Percentiles rank a stretch among this genome's conserved stretches.
Evolutionary conservation across 75 land plant genomes (phyloP).

Genomic region (Gnetum montanum): DNA sequence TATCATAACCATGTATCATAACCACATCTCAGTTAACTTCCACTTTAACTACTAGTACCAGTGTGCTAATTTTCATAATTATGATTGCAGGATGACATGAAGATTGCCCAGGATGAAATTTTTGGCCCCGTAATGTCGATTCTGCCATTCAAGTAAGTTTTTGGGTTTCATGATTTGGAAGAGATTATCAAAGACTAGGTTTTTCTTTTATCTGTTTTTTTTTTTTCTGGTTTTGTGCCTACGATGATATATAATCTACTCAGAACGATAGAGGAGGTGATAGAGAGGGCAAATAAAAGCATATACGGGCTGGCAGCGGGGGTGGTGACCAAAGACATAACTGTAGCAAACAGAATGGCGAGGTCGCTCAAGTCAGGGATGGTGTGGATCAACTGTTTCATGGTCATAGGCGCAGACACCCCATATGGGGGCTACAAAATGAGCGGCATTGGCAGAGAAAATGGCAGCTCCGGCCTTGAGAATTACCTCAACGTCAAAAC

Average conservation of each 20-base stretch:
- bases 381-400: conserved; percentile 64
- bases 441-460: conserved; percentile 73
- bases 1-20: too few species aligned
- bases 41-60: too few species aligned
- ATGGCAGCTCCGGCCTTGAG: conserved; percentile 34
- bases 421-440: conserved; percentile 78
- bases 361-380: conserved; percentile 54
- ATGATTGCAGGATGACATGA: conserved; percentile 77
- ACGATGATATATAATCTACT: too few species aligned
- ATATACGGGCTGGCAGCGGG: conserved; percentile 72
- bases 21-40: too few species aligned
- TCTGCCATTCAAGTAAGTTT: conserved; percentile 57
- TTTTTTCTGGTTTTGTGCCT: too few species aligned
- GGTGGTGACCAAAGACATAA: conserved; percentile 43
- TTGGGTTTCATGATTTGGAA: background rate
- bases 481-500: conserved; percentile 55
- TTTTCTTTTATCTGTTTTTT: too few species aligned
- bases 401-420: conserved; percentile 29
- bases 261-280: conserved; percentile 61
- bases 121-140: conserved; percentile 21
- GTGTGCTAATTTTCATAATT: background rate
- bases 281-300: conserved; percentile 56
- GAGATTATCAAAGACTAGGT: too few species aligned
- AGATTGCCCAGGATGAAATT: conserved; percentile 66
- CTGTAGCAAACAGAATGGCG: conserved; percentile 50